phyloP scores from a whole-genome alignment of 2,329 filamentous ascomycete species.

The Calonectria fujianensis region DNA sequence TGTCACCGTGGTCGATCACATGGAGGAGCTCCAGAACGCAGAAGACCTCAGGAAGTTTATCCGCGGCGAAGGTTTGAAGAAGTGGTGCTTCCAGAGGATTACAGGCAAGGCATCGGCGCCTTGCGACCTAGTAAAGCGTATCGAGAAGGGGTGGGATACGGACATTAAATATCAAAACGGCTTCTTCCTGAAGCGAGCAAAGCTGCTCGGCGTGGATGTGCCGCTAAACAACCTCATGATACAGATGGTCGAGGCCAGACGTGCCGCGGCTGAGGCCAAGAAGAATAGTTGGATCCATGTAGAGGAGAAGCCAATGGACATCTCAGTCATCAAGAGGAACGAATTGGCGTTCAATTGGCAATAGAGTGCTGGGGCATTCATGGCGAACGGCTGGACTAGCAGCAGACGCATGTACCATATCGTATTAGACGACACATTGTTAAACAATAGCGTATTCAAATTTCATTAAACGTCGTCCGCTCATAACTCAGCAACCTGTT shows the following conservation, averaged over 20 bases:
- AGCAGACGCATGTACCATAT: slow-evolving; percentile 8
- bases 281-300: slow-evolving; percentile 59
- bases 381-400: slow-evolving; percentile 14
- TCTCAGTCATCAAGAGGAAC: not conserved
- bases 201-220: slow-evolving; percentile 82
- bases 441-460: slow-evolving; percentile 13
- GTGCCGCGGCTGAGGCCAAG: slow-evolving; percentile 59
- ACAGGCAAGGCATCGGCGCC: slow-evolving; percentile 67
- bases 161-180: slow-evolving; percentile 93
- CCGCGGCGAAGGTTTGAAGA: slow-evolving; percentile 76
- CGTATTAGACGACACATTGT: slow-evolving; percentile 10
- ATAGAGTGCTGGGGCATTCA: slow-evolving; percentile 7
- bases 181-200: slow-evolving; percentile 85
- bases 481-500: not conserved
- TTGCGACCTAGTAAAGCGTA: slow-evolving; percentile 81
- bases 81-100: slow-evolving; percentile 68
- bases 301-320: slow-evolving; percentile 58
- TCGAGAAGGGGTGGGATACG: slow-evolving; percentile 77
- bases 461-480: not conserved
- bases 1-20: slow-evolving; percentile 78
- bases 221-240: slow-evolving; percentile 84
- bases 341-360: not conserved
- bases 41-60: slow-evolving; percentile 74
- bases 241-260: slow-evolving; percentile 83
- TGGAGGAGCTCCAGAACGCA: slow-evolving; percentile 83